These are phyloP conservation scores for Teunomyces aglyptinius DNA, from an alignment of 805 yeast species.

Conservation along the genomic window DNA sequence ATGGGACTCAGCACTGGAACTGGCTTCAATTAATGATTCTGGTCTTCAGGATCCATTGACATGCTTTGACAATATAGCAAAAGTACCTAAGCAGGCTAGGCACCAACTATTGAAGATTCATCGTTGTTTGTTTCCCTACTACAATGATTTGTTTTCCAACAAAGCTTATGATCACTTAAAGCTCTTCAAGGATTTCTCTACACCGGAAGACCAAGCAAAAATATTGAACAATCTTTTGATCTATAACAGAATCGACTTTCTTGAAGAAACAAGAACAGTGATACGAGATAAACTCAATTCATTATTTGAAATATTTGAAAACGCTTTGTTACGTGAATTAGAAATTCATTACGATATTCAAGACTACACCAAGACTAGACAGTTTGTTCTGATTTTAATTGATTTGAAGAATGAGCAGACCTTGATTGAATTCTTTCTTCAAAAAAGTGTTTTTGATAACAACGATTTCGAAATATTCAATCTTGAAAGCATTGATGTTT, in stretches of 20 bases:
- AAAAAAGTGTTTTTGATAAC: slow-evolving; percentile 40
- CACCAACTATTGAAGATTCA: slow-evolving; percentile 39
- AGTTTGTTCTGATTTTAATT: slow-evolving; percentile 35
- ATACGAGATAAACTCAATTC: slow-evolving; percentile 48
- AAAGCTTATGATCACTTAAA: slow-evolving; percentile 41
- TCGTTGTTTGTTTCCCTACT: slow-evolving; percentile 40
- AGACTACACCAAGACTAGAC: slow-evolving; percentile 40
- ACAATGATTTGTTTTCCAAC: slow-evolving; percentile 44
- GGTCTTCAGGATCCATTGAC: slow-evolving; percentile 27
- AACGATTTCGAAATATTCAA: slow-evolving; percentile 29
- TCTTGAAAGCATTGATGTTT: slow-evolving; percentile 25
- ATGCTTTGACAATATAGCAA: slow-evolving; percentile 30
- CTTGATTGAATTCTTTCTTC: slow-evolving; percentile 43
- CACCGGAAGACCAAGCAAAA: slow-evolving; percentile 53
- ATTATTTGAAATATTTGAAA: slow-evolving; percentile 66
- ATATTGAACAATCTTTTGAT: slow-evolving; percentile 40
- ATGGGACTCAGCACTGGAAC: slow-evolving; percentile 30
- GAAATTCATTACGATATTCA: slow-evolving; percentile 53
- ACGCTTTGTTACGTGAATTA: slow-evolving; percentile 66
- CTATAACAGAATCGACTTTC: slow-evolving; percentile 36
- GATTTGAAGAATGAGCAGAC: slow-evolving; percentile 42
- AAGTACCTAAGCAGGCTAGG: slow-evolving; percentile 31
- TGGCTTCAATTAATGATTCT: slow-evolving; percentile 5
- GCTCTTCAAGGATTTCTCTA: slow-evolving; percentile 45
- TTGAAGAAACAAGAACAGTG: slow-evolving; percentile 25